These are phyloP conservation scores for Papilionanthe hybrid DNA, from an alignment of 116 monocot species.

Conservation along the genomic window DNA sequence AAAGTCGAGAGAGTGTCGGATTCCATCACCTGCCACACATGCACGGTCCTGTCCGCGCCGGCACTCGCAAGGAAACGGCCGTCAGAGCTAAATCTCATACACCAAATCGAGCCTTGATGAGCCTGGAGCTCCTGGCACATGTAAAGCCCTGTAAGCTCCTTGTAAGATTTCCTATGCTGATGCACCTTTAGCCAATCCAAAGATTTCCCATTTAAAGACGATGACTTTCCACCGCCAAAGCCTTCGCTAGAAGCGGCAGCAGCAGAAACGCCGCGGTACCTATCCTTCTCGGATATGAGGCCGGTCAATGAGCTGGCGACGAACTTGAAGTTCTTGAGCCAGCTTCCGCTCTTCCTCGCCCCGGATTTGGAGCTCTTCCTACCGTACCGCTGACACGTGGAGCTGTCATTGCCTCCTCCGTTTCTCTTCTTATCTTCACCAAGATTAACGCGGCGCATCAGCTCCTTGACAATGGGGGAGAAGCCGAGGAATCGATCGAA, in stretches of 20 bases:
- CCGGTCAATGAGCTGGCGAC: constrained; percentile 72
- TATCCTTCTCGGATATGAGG: constrained; percentile 59
- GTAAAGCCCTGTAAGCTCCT: constrained; percentile 87
- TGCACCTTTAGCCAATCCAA: constrained; percentile 81
- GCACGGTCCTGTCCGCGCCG: constrained; percentile 68
- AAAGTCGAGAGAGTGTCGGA: constrained; percentile 25
- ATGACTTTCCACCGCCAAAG: background rate
- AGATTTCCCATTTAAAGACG: constrained; percentile 14
- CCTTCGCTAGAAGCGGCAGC: background rate
- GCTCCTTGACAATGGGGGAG: constrained; percentile 73
- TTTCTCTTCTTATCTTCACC: constrained; percentile 4
- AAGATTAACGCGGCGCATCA: constrained; percentile 56
- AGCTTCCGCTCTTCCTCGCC: constrained; percentile 51
- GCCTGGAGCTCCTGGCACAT: constrained; percentile 88
- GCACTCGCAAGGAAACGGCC: constrained; percentile 67
- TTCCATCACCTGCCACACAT: constrained; percentile 68
- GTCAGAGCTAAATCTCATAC: constrained; percentile 75
- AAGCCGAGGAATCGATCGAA: constrained; percentile 69
- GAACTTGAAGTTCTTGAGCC: constrained; percentile 82
- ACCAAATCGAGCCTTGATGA: constrained; percentile 91
- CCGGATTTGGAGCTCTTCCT: background rate
- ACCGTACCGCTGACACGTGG: background rate
- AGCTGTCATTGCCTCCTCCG: background rate
- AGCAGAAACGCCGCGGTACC: background rate
- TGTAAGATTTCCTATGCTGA: constrained; percentile 71